Evolutionary conservation across 2,329 filamentous ascomycete genomes (phyloP).

Genomic region (Verticillium albo-atrum): DNA sequence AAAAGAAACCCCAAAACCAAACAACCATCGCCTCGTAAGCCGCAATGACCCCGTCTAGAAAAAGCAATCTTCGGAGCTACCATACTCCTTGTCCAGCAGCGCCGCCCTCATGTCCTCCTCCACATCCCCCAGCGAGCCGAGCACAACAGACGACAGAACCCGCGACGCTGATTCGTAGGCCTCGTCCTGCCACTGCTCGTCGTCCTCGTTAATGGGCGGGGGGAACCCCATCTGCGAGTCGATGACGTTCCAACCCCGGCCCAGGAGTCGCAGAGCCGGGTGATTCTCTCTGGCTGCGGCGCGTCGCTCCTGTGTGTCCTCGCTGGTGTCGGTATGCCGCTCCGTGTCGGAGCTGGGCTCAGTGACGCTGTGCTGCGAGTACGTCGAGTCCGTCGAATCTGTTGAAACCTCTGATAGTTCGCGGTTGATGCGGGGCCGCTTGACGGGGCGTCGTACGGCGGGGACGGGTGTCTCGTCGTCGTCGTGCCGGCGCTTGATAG

Average conservation of each 20-base stretch:
- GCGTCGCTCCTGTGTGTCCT: neutral
- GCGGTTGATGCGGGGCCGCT: neutral
- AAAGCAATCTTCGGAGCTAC: neutral
- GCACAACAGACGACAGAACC: neutral
- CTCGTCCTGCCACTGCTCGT: neutral
- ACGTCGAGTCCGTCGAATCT: no score
- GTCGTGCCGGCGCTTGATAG: neutral
- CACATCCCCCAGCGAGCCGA: neutral
- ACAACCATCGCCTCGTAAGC: no score
- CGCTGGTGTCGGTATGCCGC: neutral
- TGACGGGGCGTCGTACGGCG: neutral
- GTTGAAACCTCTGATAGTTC: neutral
- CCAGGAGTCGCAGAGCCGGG: neutral
- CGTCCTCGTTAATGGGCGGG: neutral
- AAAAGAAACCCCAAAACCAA: no score
- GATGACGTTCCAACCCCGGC: neutral
- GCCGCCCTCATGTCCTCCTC: neutral
- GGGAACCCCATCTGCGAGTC: neutral
- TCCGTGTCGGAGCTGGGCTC: neutral
- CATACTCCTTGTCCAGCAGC: neutral
- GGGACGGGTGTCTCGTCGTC: neutral
- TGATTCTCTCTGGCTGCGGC: neutral
- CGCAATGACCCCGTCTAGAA: no score
- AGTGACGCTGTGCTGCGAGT: no score
- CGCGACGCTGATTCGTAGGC: neutral